Percentiles rank a stretch among this genome's conserved stretches.
Evolutionary conservation across 352 stramenopile genomes (phyloP).

Genomic region (Pythium brassicae): DNA sequence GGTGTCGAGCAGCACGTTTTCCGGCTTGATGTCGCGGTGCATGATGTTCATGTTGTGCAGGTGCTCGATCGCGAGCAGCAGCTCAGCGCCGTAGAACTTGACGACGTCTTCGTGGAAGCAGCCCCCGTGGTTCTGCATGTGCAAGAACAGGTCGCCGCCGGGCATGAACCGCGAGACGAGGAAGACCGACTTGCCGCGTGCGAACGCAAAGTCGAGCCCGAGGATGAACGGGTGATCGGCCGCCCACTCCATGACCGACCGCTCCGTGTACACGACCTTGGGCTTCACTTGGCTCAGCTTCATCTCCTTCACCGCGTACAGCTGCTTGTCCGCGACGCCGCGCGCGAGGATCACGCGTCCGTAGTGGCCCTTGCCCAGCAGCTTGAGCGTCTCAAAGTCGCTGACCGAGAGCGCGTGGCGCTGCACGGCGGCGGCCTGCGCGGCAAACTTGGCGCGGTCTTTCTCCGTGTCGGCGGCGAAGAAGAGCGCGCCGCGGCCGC

Average conservation of each 20-base stretch:
- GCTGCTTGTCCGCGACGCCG: constrained; percentile 26
- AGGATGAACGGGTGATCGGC: constrained; percentile 95
- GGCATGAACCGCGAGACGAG: constrained; percentile 98
- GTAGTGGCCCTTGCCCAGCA: constrained; percentile 82
- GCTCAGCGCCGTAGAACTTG: constrained; percentile 81
- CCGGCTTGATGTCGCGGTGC: constrained; percentile 92
- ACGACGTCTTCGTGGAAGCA: constrained; percentile 75
- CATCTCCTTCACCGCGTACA: constrained; percentile 89
- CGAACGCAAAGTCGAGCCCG: constrained; percentile 95
- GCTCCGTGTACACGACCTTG: constrained; percentile 84
- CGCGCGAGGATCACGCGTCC: constrained; percentile 75
- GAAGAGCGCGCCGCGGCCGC: constrained; percentile 55
- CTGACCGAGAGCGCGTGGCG: constrained; percentile 40
- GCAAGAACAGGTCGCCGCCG: constrained; percentile 93
- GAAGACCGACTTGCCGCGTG: constrained; percentile 95
- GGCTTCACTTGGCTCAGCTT: constrained; percentile 85
- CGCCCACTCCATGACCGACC: constrained; percentile 81
- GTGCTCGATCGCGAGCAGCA: constrained; percentile 80
- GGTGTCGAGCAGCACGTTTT: constrained; percentile 87
- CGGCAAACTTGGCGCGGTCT: constrained; percentile 74
- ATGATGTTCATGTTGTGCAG: constrained; percentile 92
- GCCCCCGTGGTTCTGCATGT: constrained; percentile 85
- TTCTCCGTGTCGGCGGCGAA: constrained; percentile 84
- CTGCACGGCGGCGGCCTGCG: constrained; percentile 50
- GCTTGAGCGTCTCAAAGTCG: constrained; percentile 80